Evolutionary conservation across 352 stramenopile genomes (phyloP), one percentile per base, ranked within the genome.

Genomic region (Globisporangium mamillatum): DNA sequence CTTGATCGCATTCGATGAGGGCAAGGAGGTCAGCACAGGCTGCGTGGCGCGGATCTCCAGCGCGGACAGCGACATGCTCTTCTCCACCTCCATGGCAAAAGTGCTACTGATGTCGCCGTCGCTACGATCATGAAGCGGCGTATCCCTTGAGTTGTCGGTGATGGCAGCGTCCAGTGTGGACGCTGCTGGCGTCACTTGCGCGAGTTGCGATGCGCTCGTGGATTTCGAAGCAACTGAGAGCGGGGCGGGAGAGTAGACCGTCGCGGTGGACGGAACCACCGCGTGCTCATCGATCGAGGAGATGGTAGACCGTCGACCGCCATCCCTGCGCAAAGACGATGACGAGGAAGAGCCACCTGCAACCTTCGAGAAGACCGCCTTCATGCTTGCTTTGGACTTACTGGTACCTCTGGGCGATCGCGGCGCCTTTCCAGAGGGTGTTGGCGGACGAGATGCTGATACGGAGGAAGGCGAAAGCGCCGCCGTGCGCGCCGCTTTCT

Each of bases 41-140:
- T 36, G 60, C 32, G 67, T 58, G 6, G 61, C 22, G 20, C 67
- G 67, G 29, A 72, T 52, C 46, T 73, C 67, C 18, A 73, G 57
- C 14, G 56, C 48, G 4, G 67, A 61, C 56, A 73, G 63, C 61
- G 63, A 66, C 58, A 60, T 66, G 48, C 67, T 61, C 9, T 61
- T 59, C 32, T 69, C 67, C 22, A 41, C 24, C 7, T 65, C 25
- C 5, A 20, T 24, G 18, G 38, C 38, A 16, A 29, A 25, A 20
- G 24, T 10, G 52, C 3, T 34, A 16, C 7, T 20, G 24, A 18
- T 20, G 12, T 20, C 52, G 24, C 12, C 52, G 22, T 27, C 22
- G 41, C 12, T n/a, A 10, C 2, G 3, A 6, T 16, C 12, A 22
- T 41, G 34, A 12, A 41, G 34, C 34, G 18, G 36, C n/a, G 20